These are phyloP conservation scores for Fomitopsis betulina DNA, from an alignment of 1,284 basidiomycete species.

Conservation along the genomic window DNA sequence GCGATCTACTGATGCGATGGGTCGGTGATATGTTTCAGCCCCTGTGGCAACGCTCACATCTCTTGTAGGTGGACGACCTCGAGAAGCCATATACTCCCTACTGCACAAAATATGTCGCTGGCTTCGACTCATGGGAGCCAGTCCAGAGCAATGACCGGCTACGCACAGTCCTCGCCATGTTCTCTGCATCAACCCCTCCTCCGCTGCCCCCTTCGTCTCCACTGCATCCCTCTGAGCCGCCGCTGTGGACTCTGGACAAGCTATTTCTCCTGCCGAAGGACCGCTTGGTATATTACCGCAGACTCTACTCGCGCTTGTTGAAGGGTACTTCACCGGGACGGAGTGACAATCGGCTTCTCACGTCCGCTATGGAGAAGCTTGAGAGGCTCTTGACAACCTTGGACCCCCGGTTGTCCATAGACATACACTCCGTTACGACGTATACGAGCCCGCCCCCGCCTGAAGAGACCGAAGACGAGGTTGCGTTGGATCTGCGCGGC, in stretches of 20 bases:
- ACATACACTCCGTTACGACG: slow-evolving; percentile 29
- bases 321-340: slow-evolving; percentile 87
- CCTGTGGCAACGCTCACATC: not conserved
- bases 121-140: slow-evolving; percentile 82
- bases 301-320: slow-evolving; percentile 83
- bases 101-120: slow-evolving; percentile 65
- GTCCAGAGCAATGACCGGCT: slow-evolving; percentile 77
- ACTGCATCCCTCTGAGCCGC: slow-evolving; percentile 34
- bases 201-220: slow-evolving; percentile 39
- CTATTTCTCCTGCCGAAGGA: slow-evolving; percentile 85
- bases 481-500: slow-evolving; percentile 48
- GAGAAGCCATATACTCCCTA: slow-evolving; percentile 86
- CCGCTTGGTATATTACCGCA: slow-evolving; percentile 90
- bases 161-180: slow-evolving; percentile 60
- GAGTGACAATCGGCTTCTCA: slow-evolving; percentile 82
- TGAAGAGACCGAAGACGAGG: slow-evolving; percentile 42
- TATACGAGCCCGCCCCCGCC: slow-evolving; percentile 18
- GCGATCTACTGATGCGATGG: slow-evolving; percentile 97
- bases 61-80: slow-evolving; percentile 79
- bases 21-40: slow-evolving; percentile 41
- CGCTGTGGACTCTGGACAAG: slow-evolving; percentile 80
- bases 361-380: slow-evolving; percentile 79
- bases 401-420: slow-evolving; percentile 50
- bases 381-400: slow-evolving; percentile 69
- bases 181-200: slow-evolving; percentile 63